Evolutionary conservation across 2,329 filamentous ascomycete genomes (phyloP), one percentile per base, ranked within the genome.

Genomic region (Aureobasidium subglaciale): DNA sequence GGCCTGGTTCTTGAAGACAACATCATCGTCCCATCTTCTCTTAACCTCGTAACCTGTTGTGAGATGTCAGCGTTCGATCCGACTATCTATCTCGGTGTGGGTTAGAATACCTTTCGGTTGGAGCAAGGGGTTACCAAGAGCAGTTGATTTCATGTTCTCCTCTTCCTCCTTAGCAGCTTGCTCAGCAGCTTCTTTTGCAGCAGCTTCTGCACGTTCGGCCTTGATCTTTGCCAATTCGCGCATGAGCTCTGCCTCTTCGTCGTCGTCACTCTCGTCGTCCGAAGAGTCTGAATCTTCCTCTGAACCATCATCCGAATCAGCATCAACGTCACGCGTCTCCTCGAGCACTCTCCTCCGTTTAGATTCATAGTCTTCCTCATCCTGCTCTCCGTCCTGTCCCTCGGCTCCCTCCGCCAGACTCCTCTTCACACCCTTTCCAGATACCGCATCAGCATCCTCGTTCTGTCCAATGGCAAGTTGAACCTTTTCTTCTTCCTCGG

Each of bases 1-100:
- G 30, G 92, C 93, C 74, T 99, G 93, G 71, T 99, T 99, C 77
- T 96, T 97, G 75, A 99, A 99, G 2, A 99, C 91, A 11, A 99
- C 93, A 69, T 99, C 93, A 65, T 99, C 93, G 64, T 99, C 93
- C 93, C 93, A 99, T 63, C 91, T 75, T 63, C 89, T 78, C 79
- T 96, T 96, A 66, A 96, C 85, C 57, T 86, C 90, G 69, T 95
- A 97, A 63, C 24, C 40, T 43, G 24, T 25, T 43, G 6, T 4
- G 7, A 11, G 5, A 4, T 18, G 40, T 43, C 22, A 43, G 40
- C 15, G 2, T 2, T 10, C 10, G n/a, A n/a, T n/a, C 15, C 11
- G 16, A 43, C 9, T 11, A 11, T 11, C n/a, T 6, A 16, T 22
- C 7, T 18, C n/a, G 11, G 11, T 22, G 3, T 4, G 2, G n/a